Conservation (phyloP, 2,329 filamentous ascomycete genomes). For the Biscogniauxia mediterranea region DNA sequence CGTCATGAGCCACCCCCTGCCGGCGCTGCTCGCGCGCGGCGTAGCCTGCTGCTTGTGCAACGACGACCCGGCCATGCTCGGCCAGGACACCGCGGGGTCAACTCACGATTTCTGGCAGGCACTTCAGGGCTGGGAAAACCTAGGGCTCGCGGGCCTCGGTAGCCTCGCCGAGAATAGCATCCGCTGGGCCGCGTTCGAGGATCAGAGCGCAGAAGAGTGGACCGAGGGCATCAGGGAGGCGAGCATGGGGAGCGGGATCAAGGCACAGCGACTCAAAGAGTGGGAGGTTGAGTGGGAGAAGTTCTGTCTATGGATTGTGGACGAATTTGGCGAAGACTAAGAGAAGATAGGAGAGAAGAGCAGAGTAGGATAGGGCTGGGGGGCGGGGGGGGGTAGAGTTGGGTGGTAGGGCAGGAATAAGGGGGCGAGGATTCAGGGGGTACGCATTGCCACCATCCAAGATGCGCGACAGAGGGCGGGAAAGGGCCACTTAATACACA, state of each 20-base stretch:
- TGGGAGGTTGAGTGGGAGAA: conserved; percentile 84
- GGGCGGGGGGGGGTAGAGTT: background rate
- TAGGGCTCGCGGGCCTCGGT: conserved; percentile 82
- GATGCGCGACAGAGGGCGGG: background rate
- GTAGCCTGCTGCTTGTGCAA: conserved; percentile 84
- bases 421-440: background rate
- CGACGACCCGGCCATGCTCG: conserved; percentile 86
- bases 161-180: conserved; percentile 91
- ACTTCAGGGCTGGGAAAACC: conserved; percentile 86
- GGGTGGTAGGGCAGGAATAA: background rate
- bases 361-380: background rate
- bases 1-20: conserved; percentile 76
- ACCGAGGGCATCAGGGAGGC: conserved; percentile 69
- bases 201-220: conserved; percentile 72
- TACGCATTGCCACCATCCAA: background rate
- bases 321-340: conserved; percentile 59
- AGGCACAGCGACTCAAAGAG: conserved; percentile 70
- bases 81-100: conserved; percentile 77
- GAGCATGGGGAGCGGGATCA: conserved; percentile 65
- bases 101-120: conserved; percentile 95
- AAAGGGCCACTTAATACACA: background rate
- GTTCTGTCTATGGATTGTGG: conserved; percentile 87
- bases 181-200: conserved; percentile 85
- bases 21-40: conserved; percentile 79
- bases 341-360: background rate